phyloP scores from a whole-genome alignment of 345 rosid genomes.

The Sisymbrium irio region DNA sequence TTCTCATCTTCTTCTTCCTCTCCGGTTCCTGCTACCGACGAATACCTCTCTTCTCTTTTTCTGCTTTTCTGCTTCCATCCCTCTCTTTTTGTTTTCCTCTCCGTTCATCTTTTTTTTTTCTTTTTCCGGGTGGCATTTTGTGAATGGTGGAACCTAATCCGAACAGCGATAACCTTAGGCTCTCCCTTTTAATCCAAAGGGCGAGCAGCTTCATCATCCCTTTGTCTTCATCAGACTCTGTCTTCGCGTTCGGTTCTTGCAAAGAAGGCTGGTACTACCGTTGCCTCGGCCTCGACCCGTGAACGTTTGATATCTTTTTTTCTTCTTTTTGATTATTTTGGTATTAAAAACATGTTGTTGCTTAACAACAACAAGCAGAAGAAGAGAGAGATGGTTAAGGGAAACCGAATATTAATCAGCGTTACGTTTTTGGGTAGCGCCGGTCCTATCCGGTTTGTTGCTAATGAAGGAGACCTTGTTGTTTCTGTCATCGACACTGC shows the following conservation, averaged over 20 bases:
- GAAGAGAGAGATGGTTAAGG: slow-evolving; percentile 57
- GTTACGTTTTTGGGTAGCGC: slow-evolving; percentile 85
- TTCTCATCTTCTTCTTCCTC: background rate
- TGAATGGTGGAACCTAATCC: slow-evolving; percentile 91
- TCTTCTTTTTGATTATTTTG: background rate
- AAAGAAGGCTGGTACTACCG: slow-evolving; percentile 98
- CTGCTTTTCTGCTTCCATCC: background rate
- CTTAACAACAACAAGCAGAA: slow-evolving; percentile 58
- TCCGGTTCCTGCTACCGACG: background rate
- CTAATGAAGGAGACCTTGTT: slow-evolving; percentile 70
- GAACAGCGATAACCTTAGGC: slow-evolving; percentile 49
- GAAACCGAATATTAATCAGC: slow-evolving; percentile 68
- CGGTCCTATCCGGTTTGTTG: slow-evolving; percentile 92
- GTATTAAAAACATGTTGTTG: slow-evolving; percentile 41
- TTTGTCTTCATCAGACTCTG: slow-evolving; percentile 41
- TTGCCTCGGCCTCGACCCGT: slow-evolving; percentile 96
- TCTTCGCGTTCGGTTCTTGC: slow-evolving; percentile 88
- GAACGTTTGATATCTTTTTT: background rate
- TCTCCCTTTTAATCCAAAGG: slow-evolving; percentile 73
- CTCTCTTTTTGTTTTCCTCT: background rate
- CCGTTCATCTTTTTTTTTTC: background rate
- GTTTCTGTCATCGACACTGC: slow-evolving; percentile 73
- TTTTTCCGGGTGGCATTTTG: slow-evolving; percentile 34
- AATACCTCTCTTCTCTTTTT: background rate
- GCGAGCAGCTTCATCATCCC: slow-evolving; percentile 65